Base-by-base conservation (phyloP, 495 filamentous ascomycete genomes). In the Podospora sp. region DNA sequence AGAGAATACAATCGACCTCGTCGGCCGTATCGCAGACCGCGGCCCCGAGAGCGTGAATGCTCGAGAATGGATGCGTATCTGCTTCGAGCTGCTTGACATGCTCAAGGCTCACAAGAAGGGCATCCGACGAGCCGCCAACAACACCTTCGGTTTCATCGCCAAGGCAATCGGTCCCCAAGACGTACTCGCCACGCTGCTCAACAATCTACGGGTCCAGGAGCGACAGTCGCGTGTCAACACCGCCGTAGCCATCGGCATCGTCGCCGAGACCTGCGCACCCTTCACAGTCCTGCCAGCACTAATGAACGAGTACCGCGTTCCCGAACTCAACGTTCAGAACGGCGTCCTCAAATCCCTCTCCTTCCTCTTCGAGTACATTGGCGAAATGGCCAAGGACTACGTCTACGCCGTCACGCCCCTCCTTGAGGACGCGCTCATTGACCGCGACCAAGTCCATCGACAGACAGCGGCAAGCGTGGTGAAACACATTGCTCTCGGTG, bases 281-380 rank as follows among this genome's bases (percentile, higher is more conserved):
- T 99, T 98, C 80, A 98, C 96, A 1, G 95, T 98, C 5, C 91
- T 99, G n/a, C 96, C 96, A 0, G 96, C 94, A 0, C 82, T 99
- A 67, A 99, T 99, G 96, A 99, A 99, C 82, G 96, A 99, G 79
- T 99, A 99, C 78, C 91, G 96, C 36, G 95, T 98, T 1, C 96
- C 95, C 0, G 96, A 99, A 77, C 88, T 99, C 56, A 99, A 99
- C 77, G 94, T 99, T 7, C 95, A 98, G 78, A 99, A 98, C 73
- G 96, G 96, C 79, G 96, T 98, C 51, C 87, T 99, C 70, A 99
- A 99, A 77, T 92, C 93, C 9, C 86, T 99, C 68, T 94, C 91
- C 29, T 99, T 99, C 87, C 84, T 99, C 59, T 98, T 98, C 75
- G 95, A 99, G 71, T 99, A 99, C 80, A 99, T 99, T 75, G 95